Evolutionary conservation across 1,284 basidiomycete species (phyloP).

Genomic region (Papiliotrema laurentii): DNA sequence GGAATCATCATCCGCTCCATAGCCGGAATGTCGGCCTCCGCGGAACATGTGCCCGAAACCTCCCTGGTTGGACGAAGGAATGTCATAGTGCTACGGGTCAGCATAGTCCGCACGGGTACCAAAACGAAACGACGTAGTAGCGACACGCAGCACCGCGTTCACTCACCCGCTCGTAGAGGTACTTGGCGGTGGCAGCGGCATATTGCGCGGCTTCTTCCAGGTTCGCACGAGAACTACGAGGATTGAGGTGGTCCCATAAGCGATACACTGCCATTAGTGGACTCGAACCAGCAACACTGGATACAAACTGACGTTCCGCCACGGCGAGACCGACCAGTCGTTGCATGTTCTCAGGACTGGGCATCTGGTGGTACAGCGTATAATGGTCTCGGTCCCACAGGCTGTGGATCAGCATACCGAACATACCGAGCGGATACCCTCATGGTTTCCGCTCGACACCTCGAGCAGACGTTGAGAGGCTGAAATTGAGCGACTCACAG

Average conservation of each 20-base stretch:
- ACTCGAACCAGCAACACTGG: neutral
- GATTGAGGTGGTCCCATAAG: slow-evolving; percentile 35
- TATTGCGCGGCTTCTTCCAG: slow-evolving; percentile 36
- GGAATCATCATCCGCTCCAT: slow-evolving; percentile 13
- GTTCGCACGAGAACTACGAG: slow-evolving; percentile 23
- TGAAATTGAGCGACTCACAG: slow-evolving; percentile 24
- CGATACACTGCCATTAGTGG: slow-evolving; percentile 27
- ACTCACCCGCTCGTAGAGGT: slow-evolving; percentile 40
- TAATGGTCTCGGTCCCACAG: slow-evolving; percentile 42
- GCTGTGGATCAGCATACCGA: neutral
- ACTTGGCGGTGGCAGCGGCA: slow-evolving; percentile 42
- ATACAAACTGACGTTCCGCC: slow-evolving; percentile 34
- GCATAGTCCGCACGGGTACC: neutral
- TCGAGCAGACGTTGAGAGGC: neutral
- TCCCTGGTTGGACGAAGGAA: neutral
- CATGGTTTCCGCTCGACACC: neutral
- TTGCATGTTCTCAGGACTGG: slow-evolving; percentile 33
- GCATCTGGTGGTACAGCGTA: slow-evolving; percentile 27
- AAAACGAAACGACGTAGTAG: neutral
- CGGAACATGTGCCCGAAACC: neutral
- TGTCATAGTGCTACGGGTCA: slow-evolving; percentile 28
- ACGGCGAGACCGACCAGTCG: slow-evolving; percentile 39
- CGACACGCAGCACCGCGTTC: neutral
- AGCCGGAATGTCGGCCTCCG: slow-evolving; percentile 6
- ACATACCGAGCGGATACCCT: neutral